Evolutionary conservation across 257 asterid genomes (phyloP).

Genomic region (Solanum sejunctum): DNA sequence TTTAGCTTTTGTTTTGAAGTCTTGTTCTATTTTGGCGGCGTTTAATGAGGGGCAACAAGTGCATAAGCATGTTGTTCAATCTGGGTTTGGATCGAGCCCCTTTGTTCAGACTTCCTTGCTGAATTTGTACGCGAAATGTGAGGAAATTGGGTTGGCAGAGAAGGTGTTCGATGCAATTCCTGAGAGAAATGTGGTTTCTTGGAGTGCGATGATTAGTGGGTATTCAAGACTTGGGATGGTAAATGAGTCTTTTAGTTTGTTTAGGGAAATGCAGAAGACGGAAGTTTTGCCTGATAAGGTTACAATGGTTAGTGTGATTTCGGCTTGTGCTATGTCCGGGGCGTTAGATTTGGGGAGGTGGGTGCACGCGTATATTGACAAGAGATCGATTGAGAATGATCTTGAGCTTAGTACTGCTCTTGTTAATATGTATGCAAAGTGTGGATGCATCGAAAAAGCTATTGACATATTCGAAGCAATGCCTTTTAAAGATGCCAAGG

Average conservation of each 20-base stretch:
- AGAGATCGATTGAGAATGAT: slow-evolving; percentile 43
- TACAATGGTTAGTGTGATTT: slow-evolving; percentile 54
- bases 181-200: slow-evolving; percentile 47
- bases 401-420: slow-evolving; percentile 62
- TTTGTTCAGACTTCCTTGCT: slow-evolving; percentile 57
- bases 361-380: slow-evolving; percentile 47
- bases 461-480: slow-evolving; percentile 43
- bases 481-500: slow-evolving; percentile 59
- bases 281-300: slow-evolving; percentile 61
- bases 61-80: slow-evolving; percentile 44
- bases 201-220: slow-evolving; percentile 64
- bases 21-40: slow-evolving; percentile 43
- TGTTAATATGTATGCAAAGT: slow-evolving; percentile 67
- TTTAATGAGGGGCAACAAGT: slow-evolving; percentile 45
- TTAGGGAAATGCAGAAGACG: slow-evolving; percentile 52
- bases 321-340: slow-evolving; percentile 59
- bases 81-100: slow-evolving; percentile 31
- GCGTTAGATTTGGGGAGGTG: slow-evolving; percentile 66
- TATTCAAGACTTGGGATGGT: slow-evolving; percentile 46
- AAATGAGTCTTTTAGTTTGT: slow-evolving; percentile 49
- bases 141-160: slow-evolving; percentile 33
- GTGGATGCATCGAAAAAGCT: slow-evolving; percentile 62
- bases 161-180: slow-evolving; percentile 71
- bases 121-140: slow-evolving; percentile 49
- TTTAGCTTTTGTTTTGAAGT: slow-evolving; percentile 49